Evolutionary conservation across 2,329 filamentous ascomycete genomes (phyloP), one percentile per base, ranked within the genome.

Genomic region (Curvularia hawaiiensis): DNA sequence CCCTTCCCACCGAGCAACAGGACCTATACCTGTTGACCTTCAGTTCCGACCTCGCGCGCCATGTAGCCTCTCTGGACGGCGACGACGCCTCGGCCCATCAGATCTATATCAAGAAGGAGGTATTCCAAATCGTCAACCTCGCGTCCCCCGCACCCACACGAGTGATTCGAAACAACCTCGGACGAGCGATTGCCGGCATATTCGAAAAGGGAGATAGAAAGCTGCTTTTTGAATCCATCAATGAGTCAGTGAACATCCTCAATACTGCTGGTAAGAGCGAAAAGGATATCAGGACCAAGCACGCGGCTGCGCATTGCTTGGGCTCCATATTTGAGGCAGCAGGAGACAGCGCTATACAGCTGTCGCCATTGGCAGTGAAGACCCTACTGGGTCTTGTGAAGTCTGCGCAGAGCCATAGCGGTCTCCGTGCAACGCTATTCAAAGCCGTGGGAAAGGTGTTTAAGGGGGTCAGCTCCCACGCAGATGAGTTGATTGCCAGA

Each of bases 11-110:
- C 52, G 95, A 99, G 79, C 95, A 99, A 77, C 95, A 99, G 78
- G 93, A 97, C 71, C 86, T 99, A 12, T 96, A 95, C 77, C 85
- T 99, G 61, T 84, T 99, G 59, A 96, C 89, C 26, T 97, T 96
- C 74, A 90, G 93, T 35, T 90, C 92, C 28, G 87, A 90, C 59
- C 83, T 99, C 54, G 89, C 88, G 61, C 90, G 89, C 66, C 90
- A 97, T 82, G 90, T 96, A 44, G 83, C 88, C 52, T 81, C 81
- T 16, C 84, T 98, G 46, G 85, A 87, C 52, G 83, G 87, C 60
- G 91, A 97, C 66, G 90, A 90, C 72, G 90, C 93, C 65, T 94
- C 91, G 22, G 86, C 90, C 12, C 90, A 97, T 79, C 95, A 99
- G 77, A 88, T 92, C 69, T 91, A 91, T 74, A 84, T 99, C 68